A percentile compares a stretch with the other conserved stretches of the same genome.
These are phyloP conservation scores for Suillus ampliporus DNA, from an alignment of 768 basidiomycete genomes.

Conservation along the genomic window DNA sequence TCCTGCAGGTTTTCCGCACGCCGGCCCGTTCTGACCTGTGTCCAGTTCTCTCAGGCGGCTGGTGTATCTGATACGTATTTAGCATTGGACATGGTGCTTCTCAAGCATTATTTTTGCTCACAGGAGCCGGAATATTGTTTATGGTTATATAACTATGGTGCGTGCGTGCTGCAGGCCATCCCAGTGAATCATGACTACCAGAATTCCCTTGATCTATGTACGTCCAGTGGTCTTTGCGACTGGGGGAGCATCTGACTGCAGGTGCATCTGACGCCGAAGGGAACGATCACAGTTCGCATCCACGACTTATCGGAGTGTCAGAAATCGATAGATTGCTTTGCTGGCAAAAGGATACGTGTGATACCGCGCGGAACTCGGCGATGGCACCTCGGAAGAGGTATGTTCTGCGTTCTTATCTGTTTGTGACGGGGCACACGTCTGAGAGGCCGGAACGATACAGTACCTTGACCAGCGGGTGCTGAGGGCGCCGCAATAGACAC, in stretches of 20 bases:
- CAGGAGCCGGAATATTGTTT: not conserved
- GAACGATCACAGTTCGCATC: constrained; percentile 7
- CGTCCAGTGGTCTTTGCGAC: not conserved
- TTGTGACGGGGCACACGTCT: not conserved
- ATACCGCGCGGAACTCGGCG: constrained; percentile 1
- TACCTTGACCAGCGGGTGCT: constrained; percentile 35
- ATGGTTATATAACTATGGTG: not conserved
- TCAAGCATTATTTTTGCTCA: not conserved
- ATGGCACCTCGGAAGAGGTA: constrained; percentile 9
- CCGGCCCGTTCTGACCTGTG: not conserved
- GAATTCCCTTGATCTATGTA: constrained; percentile 12
- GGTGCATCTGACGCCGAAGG: not conserved
- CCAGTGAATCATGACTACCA: not conserved
- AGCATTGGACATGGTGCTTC: not conserved
- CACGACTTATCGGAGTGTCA: constrained; percentile 13
- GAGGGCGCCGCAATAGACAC: constrained; percentile 43
- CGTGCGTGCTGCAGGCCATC: not conserved
- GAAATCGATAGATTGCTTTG: constrained; percentile 11
- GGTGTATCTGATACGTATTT: not conserved
- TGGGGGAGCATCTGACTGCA: not conserved
- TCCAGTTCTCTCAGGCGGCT: not conserved
- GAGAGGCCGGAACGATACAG: constrained; percentile 10
- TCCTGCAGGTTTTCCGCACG: not conserved
- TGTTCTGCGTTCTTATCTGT: not conserved
- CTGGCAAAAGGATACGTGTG: constrained; percentile 9